phyloP scores from a whole-genome alignment of 192 early-diverging fungal genomes.

The Irineochytrium annulatum region DNA sequence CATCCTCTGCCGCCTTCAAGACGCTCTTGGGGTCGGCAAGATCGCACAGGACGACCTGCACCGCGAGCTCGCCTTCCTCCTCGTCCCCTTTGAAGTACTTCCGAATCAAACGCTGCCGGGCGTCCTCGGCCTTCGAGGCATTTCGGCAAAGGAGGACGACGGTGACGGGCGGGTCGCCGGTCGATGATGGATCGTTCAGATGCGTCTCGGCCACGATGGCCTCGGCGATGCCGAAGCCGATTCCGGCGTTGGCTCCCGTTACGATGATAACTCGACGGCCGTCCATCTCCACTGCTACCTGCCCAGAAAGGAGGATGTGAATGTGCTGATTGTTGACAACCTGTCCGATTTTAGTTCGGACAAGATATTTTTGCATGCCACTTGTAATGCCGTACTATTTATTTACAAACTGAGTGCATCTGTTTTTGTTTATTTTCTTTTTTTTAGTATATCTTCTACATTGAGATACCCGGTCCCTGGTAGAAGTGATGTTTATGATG shows the following conservation, averaged over 20 bases:
- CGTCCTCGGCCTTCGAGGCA: constrained; percentile 24
- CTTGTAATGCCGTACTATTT: no score
- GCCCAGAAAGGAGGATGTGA: no score
- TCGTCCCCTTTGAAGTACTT: neutral
- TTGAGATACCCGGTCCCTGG: no score
- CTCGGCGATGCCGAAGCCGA: constrained; percentile 36
- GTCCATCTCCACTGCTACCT: no score
- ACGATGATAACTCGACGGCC: constrained; percentile 18
- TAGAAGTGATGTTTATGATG: no score
- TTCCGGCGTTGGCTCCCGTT: constrained; percentile 37
- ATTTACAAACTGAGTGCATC: no score
- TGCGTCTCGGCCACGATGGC: constrained; percentile 20
- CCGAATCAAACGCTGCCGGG: constrained; percentile 19
- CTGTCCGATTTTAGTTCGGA: no score
- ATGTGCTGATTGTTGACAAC: no score
- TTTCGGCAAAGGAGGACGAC: constrained; percentile 43
- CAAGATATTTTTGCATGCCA: no score
- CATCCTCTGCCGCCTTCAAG: constrained; percentile 27
- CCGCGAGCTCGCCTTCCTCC: neutral
- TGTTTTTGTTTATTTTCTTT: no score
- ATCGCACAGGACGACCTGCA: constrained; percentile 35
- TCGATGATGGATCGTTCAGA: no score
- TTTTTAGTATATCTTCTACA: no score
- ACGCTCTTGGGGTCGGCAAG: constrained; percentile 28
- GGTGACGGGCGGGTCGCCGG: constrained; percentile 4